phyloP scores from a whole-genome alignment of 768 basidiomycete species.

The Leccinum sublutescens region DNA sequence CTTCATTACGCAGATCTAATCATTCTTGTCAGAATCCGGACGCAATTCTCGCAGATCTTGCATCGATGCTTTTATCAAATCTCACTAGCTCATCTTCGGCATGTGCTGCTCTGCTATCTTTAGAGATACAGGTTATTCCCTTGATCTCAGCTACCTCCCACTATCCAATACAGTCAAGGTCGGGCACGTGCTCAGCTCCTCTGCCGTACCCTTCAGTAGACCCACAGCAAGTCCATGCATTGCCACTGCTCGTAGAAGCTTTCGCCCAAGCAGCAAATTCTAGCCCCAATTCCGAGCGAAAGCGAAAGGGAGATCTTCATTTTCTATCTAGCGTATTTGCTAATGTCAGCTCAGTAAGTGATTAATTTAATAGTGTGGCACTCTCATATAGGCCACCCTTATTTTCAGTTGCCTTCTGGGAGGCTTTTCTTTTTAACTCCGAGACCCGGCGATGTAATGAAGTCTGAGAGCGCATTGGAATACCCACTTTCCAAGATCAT shows the following conservation, averaged over 20 bases:
- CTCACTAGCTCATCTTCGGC: conserved; percentile 72
- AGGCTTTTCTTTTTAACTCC: conserved; percentile 80
- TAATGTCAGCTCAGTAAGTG: conserved; percentile 76
- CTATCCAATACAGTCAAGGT: conserved; percentile 76
- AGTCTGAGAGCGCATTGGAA: conserved; percentile 49
- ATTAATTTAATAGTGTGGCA: not conserved
- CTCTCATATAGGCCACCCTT: conserved; percentile 1
- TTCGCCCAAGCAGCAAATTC: conserved; percentile 75
- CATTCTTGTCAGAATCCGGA: conserved; percentile 67
- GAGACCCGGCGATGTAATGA: conserved; percentile 48
- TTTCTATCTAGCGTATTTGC: conserved; percentile 95
- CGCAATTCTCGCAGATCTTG: conserved; percentile 88
- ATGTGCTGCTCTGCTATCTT: conserved; percentile 58
- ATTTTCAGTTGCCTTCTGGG: conserved; percentile 64
- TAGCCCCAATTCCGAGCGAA: conserved; percentile 45
- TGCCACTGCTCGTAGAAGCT: conserved; percentile 86
- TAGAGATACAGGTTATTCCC: conserved; percentile 64
- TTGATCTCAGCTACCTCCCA: conserved; percentile 40
- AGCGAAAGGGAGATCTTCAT: conserved; percentile 77
- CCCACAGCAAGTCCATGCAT: conserved; percentile 52
- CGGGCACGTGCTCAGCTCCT: conserved; percentile 74
- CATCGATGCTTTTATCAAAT: conserved; percentile 98
- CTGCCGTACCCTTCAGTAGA: conserved; percentile 64
- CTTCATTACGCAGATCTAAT: conserved; percentile 7
- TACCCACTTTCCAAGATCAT: conserved; percentile 83